Conservation (phyloP, 2,329 filamentous ascomycete genomes). For the Elsinoe necatrix region DNA sequence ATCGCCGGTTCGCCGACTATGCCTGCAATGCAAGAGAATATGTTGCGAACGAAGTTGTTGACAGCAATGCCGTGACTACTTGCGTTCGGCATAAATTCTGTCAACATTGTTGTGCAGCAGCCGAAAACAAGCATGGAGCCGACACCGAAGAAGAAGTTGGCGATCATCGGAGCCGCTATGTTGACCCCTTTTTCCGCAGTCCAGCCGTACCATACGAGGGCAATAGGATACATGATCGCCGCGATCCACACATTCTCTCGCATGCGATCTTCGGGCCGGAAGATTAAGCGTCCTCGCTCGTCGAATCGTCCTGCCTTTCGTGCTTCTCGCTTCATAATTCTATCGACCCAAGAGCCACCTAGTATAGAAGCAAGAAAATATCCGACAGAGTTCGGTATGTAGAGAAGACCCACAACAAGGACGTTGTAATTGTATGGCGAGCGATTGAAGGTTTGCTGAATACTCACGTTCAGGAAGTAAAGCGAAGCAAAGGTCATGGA, state of each 20-base stretch:
- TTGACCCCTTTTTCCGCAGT: constrained; percentile 51
- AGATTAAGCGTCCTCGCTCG: constrained; percentile 55
- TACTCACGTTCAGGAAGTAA: constrained; percentile 68
- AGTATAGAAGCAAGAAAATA: constrained; percentile 61
- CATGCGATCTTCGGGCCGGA: constrained; percentile 72
- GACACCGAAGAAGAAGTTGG: constrained; percentile 53
- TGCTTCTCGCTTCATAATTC: constrained; percentile 71
- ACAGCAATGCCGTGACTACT: constrained; percentile 67
- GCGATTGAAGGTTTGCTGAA: constrained; percentile 60
- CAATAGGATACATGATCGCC: constrained; percentile 59
- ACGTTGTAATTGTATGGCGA: constrained; percentile 61
- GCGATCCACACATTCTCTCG: constrained; percentile 73
- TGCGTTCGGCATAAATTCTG: constrained; percentile 68
- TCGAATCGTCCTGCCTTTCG: constrained; percentile 60
- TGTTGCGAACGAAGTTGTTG: constrained; percentile 75
- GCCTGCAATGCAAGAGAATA: constrained; percentile 63
- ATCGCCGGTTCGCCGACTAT: constrained; percentile 65
- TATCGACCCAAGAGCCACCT: constrained; percentile 70
- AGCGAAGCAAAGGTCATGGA: constrained; percentile 66
- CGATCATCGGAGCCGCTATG: constrained; percentile 27
- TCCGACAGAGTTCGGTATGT: constrained; percentile 66
- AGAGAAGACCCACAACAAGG: constrained; percentile 64
- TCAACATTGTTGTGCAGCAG: constrained; percentile 70
- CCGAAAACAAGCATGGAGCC: constrained; percentile 73
- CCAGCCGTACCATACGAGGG: constrained; percentile 73